Percentiles rank a stretch among this genome's conserved stretches.
Evolutionary conservation across 768 basidiomycete species (phyloP).

Genomic region (Gymnopilus junonius): DNA sequence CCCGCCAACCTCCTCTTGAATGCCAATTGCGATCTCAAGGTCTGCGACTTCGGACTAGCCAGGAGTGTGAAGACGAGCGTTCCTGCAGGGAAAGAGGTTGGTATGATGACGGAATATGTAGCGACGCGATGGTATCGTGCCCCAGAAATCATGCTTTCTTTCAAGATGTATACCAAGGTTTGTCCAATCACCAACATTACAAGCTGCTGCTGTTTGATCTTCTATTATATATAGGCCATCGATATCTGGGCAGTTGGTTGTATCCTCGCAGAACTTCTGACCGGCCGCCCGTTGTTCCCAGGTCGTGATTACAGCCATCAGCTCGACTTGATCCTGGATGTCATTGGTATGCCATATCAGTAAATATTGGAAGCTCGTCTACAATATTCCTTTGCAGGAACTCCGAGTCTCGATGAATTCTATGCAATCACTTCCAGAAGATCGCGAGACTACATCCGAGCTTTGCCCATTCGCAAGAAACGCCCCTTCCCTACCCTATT

Average conservation of each 20-base stretch:
- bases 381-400: slow-evolving; percentile 44
- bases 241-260: slow-evolving; percentile 80
- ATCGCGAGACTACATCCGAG: slow-evolving; percentile 87
- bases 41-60: slow-evolving; percentile 89
- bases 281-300: slow-evolving; percentile 83
- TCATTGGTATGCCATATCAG: slow-evolving; percentile 57
- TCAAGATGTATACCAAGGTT: slow-evolving; percentile 87
- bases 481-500: slow-evolving; percentile 73
- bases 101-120: slow-evolving; percentile 84
- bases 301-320: slow-evolving; percentile 90
- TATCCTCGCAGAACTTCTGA: slow-evolving; percentile 82
- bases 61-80: slow-evolving; percentile 63
- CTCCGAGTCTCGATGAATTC: slow-evolving; percentile 89
- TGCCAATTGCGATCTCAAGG: slow-evolving; percentile 88
- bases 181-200: slow-evolving; percentile 5
- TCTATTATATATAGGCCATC: slow-evolving; percentile 45
- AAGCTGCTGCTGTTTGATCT: not conserved
- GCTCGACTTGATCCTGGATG: slow-evolving; percentile 84
- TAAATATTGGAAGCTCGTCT: not conserved
- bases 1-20: slow-evolving; percentile 90
- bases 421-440: slow-evolving; percentile 86
- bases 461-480: slow-evolving; percentile 81
- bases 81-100: slow-evolving; percentile 61
- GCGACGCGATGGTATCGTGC: slow-evolving; percentile 94
- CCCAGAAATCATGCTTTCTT: slow-evolving; percentile 93